Evolutionary conservation across 805 yeast species (phyloP).

Genomic region (Pichia californica): DNA sequence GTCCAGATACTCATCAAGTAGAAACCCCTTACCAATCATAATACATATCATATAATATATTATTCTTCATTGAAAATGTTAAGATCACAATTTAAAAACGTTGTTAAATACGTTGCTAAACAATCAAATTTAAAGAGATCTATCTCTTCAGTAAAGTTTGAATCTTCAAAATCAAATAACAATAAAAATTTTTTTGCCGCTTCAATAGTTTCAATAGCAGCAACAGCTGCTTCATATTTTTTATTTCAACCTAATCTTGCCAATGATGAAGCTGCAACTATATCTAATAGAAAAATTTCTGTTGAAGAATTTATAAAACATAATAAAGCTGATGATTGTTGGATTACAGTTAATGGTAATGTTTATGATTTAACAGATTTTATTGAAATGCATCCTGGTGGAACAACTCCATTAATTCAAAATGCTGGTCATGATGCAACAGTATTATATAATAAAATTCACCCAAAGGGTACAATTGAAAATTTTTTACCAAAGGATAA

Average conservation of each 20-base stretch:
- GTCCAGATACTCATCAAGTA: no score
- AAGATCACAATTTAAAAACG: slow-evolving; percentile 7
- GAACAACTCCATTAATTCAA: slow-evolving; percentile 36
- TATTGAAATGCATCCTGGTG: slow-evolving; percentile 44
- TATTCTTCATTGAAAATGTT: slow-evolving; percentile 2
- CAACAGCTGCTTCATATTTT: slow-evolving; percentile 4
- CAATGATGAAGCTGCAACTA: slow-evolving; percentile 6
- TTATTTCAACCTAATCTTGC: slow-evolving; percentile 2
- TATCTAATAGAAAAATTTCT: slow-evolving; percentile 13
- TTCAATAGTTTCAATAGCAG: slow-evolving; percentile 5
- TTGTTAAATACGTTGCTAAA: slow-evolving; percentile 1
- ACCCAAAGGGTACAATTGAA: slow-evolving; percentile 76
- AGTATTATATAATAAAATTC: slow-evolving; percentile 80
- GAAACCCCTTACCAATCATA: no score
- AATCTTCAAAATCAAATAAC: background rate
- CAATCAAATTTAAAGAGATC: slow-evolving; percentile 1
- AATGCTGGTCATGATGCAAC: slow-evolving; percentile 49
- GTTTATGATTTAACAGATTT: slow-evolving; percentile 71
- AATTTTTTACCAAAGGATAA: slow-evolving; percentile 52
- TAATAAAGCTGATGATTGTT: slow-evolving; percentile 56
- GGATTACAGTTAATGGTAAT: slow-evolving; percentile 81
- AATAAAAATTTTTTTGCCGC: background rate
- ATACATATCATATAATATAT: background rate
- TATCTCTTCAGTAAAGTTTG: background rate
- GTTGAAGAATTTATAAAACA: slow-evolving; percentile 43